Percentiles rank a stretch among this genome's conserved stretches.
phyloP scores from a whole-genome alignment of 257 asterid species.

The Solanum chilense region DNA sequence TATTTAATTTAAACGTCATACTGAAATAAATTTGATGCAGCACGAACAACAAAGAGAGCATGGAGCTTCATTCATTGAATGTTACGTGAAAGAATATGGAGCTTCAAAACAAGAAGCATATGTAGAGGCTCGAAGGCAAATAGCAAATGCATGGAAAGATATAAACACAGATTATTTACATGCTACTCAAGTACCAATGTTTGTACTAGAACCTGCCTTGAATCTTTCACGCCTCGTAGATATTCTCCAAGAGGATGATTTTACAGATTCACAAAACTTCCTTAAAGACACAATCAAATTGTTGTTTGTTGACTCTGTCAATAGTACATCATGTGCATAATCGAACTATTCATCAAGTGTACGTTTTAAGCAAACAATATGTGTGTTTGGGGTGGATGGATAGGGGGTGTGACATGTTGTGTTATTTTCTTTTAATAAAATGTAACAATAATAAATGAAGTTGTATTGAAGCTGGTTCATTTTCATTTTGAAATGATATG shows the following conservation, averaged over 20 bases:
- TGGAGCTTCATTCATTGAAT: not conserved
- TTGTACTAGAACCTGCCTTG: not conserved
- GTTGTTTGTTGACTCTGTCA: not conserved
- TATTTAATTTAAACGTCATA: not conserved
- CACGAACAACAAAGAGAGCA: not conserved
- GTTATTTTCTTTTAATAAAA: no score
- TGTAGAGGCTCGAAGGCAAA: not conserved
- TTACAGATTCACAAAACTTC: not conserved
- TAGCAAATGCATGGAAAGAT: not conserved
- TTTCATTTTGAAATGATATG: no score
- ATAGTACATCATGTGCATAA: not conserved
- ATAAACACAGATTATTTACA: not conserved
- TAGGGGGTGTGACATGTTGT: no score
- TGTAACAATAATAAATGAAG: no score
- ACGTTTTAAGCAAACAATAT: not conserved
- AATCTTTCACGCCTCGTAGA: not conserved
- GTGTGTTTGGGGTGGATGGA: no score
- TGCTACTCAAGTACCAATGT: not conserved
- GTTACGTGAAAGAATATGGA: not conserved
- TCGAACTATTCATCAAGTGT: not conserved
- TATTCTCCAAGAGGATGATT: not conserved
- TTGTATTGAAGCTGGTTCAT: no score
- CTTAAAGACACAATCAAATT: not conserved
- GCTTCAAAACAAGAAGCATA: not conserved
- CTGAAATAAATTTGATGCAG: not conserved